Evolutionary conservation across 768 basidiomycete species (phyloP), one percentile per base, ranked within the genome.

Genomic region (Mycena olivaceomarginata): DNA sequence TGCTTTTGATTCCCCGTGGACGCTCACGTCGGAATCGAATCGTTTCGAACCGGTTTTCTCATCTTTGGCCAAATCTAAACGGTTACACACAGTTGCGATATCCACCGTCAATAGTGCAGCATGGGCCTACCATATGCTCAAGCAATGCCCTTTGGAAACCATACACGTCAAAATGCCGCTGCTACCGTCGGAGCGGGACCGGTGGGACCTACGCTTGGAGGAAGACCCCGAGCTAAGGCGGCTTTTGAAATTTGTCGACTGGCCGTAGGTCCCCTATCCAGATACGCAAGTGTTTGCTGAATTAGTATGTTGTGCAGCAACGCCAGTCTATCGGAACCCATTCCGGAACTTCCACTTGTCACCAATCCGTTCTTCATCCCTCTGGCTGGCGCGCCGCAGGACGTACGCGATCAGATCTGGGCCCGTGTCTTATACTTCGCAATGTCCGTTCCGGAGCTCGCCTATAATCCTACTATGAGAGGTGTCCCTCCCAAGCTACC

Each of bases 381-480:
- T 6, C 40, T 76, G 59, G n/a, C n/a, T 1, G 48, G 37, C 4
- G 65, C 69, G 5, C 18, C 65, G 39, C 13, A 40, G 16, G 70
- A 60, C 13, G 59, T 62, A 37, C 25, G 51, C n/a, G 75, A 76
- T 3, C 1, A 13, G 7, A 6, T 72, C 4, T 76, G 70, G 65
- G 48, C 16, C 10, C 70, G 70, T 18, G 22, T 76, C 45, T 20
- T 76, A 5, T 76, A 72, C 63, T 72, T 76, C 25, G 70, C 66
- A 1, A 62, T 76, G 75, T 72, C 31, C 3, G 63, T 72, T 12
- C 65, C 65, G 18, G 57, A 64, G 20, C 46, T 62, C 1, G 46
- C 15, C 31, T 31, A 31, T 4, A 31, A 31, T 31, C 31, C 31
- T 4, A 18, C 18, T 11, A n/a, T 2, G 11, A 65, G 40, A n/a